A percentile compares a stretch with the other conserved stretches of the same genome.
Conservation (phyloP, 1,284 basidiomycete genomes). For the Apiotrichum akiyoshidainum region DNA sequence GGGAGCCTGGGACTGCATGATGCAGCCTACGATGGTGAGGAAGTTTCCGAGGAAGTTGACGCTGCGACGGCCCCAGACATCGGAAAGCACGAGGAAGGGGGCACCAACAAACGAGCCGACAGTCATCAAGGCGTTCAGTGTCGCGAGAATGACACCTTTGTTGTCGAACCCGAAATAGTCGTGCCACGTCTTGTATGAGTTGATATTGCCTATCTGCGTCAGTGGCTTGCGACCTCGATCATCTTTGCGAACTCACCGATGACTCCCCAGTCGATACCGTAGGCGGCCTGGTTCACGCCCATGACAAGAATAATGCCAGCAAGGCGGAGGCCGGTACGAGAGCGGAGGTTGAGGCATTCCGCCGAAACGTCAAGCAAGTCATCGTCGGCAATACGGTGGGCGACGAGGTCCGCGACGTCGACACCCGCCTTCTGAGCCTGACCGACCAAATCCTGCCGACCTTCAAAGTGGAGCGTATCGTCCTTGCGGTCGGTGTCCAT, state of each 20-base stretch:
- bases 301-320: conserved; percentile 53
- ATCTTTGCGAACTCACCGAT: background rate
- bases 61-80: conserved; percentile 10
- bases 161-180: background rate
- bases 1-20: conserved; percentile 42
- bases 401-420: conserved; percentile 41
- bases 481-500: conserved; percentile 1
- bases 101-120: conserved; percentile 30
- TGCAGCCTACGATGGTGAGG: background rate
- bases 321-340: conserved; percentile 48
- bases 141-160: background rate
- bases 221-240: background rate
- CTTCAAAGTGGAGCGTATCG: background rate
- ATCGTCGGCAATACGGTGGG: conserved; percentile 15
- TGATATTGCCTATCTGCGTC: background rate
- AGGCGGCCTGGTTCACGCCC: conserved; percentile 43
- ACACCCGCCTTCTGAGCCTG: background rate
- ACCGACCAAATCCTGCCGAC: background rate
- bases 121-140: conserved; percentile 1
- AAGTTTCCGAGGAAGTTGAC: conserved; percentile 2
- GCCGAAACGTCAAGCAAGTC: conserved; percentile 6
- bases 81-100: conserved; percentile 8
- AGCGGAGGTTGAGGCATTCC: background rate
- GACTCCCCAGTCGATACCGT: conserved; percentile 1
- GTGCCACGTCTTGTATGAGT: background rate